These are phyloP conservation scores for Pythium insidiosum DNA, from an alignment of 352 stramenopile species.

Conservation along the genomic window DNA sequence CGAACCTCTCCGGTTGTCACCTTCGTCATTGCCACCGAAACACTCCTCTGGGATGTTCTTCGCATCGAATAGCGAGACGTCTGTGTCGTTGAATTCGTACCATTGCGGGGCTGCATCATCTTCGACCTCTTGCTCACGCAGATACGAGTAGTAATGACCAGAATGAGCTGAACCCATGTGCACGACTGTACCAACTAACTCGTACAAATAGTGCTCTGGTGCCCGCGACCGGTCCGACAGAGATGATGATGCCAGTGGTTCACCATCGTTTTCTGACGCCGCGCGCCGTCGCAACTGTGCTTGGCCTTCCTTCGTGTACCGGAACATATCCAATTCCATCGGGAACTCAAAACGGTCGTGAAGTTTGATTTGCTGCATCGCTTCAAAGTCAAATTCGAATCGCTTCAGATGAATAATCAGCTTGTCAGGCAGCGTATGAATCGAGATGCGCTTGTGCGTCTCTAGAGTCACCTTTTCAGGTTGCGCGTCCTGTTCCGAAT, in stretches of 20 bases:
- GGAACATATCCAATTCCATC: conserved; percentile 82
- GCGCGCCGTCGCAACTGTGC: conserved; percentile 40
- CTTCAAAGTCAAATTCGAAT: conserved; percentile 94
- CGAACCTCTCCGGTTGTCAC: not conserved
- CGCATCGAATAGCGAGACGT: conserved; percentile 72
- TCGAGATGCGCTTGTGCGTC: conserved; percentile 87
- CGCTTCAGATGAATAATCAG: conserved; percentile 94
- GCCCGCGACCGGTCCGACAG: conserved; percentile 19
- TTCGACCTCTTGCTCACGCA: conserved; percentile 50
- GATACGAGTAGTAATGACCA: conserved; percentile 88
- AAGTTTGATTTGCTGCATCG: conserved; percentile 91
- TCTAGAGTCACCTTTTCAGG: conserved; percentile 76
- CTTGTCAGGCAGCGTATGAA: conserved; percentile 81
- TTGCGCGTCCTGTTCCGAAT: conserved; percentile 16
- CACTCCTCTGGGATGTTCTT: conserved; percentile 68
- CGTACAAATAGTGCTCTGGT: conserved; percentile 81
- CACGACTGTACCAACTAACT: conserved; percentile 81
- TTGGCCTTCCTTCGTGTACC: conserved; percentile 85
- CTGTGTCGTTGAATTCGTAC: conserved; percentile 87
- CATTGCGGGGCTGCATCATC: conserved; percentile 24
- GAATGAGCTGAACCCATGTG: conserved; percentile 85
- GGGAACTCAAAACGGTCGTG: conserved; percentile 93
- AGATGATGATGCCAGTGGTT: too few species aligned
- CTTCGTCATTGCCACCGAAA: conserved; percentile 25
- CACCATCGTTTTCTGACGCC: too few species aligned